Base-by-base conservation (phyloP, 2,329 filamentous ascomycete species). In the Biscogniauxia marginata region DNA sequence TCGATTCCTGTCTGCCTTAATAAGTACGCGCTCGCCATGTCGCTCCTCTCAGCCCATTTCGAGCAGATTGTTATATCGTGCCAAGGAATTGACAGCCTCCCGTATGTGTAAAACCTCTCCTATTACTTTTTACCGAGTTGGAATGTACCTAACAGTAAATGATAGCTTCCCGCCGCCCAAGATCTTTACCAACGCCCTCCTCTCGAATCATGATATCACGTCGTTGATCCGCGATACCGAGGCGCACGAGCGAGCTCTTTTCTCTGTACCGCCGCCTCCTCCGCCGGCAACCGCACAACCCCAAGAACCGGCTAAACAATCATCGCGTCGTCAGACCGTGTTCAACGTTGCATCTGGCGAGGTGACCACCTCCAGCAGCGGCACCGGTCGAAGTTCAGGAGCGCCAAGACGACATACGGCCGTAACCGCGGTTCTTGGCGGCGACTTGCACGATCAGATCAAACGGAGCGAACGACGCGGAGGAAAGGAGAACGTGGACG, bases 171-270 rank as follows among this genome's bases (percentile, higher is more conserved):
- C 91, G 44, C 85, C 85, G 1, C 91, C 93, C n/a, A 96, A 91
- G 68, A 92, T 95, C 69, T 99, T 98, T 76, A 95, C 93, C 64
- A 97, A 96, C 72, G 92, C 95, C 30, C 83, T 99, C 43, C 86
- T 98, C 49, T 87, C 88, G 55, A 87, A 87, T 63, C 88, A 93
- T 73, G 95, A 99, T 73, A 98, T 99, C 65, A 98, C 95, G 3
- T 85, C 90, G 11, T 79, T 99, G 49, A 97, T 99, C 68, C 90
- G 95, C 58, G 95, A 99, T 72, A 97, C 93, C 3, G 95, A 99
- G 74, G 78, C 89, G 20, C 93, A 98, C 75, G 95, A 99, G 73
- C 89, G 93, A 67, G 93, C 93, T 6, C 85, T 99, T 18, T 99
- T 98, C 78, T 96, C 93, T 39, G 87, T 96, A 0, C 92, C 93